phyloP scores from a whole-genome alignment of 2,329 filamentous ascomycete genomes.

The Cladophialophora immunda region DNA sequence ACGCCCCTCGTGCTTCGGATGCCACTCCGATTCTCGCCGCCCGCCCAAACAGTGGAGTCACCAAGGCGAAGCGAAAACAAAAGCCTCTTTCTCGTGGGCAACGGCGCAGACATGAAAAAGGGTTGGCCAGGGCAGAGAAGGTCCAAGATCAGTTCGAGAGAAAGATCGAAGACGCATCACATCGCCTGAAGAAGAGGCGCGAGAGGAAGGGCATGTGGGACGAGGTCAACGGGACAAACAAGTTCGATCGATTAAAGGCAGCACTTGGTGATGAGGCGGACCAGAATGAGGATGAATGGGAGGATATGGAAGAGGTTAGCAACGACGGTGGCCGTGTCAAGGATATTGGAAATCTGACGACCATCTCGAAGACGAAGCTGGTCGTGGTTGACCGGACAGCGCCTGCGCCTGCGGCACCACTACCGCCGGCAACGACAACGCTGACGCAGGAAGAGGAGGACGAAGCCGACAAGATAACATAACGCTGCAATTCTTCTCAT shows the following conservation, averaged over 20 bases:
- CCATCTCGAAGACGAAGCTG: conserved; percentile 40
- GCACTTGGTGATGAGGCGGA: conserved; percentile 55
- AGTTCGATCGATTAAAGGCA: conserved; percentile 37
- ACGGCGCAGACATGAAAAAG: conserved; percentile 62
- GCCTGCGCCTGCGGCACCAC: conserved; percentile 17
- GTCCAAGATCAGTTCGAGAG: conserved; percentile 64
- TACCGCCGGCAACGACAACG: conserved; percentile 20
- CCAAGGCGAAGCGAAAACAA: conserved; percentile 58
- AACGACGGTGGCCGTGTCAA: conserved; percentile 31
- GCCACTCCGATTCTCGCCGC: conserved; percentile 48
- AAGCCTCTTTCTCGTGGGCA: conserved; percentile 64
- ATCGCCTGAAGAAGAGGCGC: conserved; percentile 58
- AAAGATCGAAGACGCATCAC: conserved; percentile 63
- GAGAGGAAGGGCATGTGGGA: conserved; percentile 57
- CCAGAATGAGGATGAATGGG: conserved; percentile 60
- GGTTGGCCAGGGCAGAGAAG: conserved; percentile 64
- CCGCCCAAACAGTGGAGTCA: conserved; percentile 60
- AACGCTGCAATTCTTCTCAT: conserved; percentile 38
- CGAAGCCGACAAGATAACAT: conserved; percentile 56
- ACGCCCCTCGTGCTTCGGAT: conserved; percentile 51
- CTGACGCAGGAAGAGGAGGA: conserved; percentile 37
- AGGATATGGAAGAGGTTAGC: conserved; percentile 45
- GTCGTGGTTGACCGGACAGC: conserved; percentile 44
- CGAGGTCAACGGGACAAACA: conserved; percentile 49
- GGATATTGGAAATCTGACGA: conserved; percentile 25